Conservation (phyloP, 306 rosid genomes). For the Sicyos edulis region DNA sequence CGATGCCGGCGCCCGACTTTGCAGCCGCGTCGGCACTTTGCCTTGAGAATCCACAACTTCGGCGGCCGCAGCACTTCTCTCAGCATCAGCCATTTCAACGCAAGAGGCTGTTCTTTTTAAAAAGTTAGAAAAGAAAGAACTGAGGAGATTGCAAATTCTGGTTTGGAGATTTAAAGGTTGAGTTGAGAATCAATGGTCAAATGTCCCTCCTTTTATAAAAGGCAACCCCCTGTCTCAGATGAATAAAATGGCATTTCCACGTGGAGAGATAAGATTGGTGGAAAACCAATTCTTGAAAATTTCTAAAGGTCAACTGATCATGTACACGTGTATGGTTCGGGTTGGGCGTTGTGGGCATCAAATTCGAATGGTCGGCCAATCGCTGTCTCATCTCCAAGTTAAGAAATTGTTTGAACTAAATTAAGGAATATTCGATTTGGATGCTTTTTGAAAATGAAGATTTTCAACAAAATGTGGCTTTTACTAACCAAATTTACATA, state of each 20-base stretch:
- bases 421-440: neutral
- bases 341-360: neutral
- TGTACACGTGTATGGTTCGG: slow-evolving; percentile 19
- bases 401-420: neutral
- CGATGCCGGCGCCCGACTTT: slow-evolving; percentile 76
- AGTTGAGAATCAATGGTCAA: slow-evolving; percentile 10
- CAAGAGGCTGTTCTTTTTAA: neutral
- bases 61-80: slow-evolving; percentile 16
- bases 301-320: neutral
- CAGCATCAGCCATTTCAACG: slow-evolving; percentile 46
- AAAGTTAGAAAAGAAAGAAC: neutral
- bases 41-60: neutral
- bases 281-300: slow-evolving; percentile 7
- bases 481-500: neutral
- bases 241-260: neutral
- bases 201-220: neutral
- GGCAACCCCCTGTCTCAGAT: neutral
- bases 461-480: neutral
- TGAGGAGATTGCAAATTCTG: neutral
- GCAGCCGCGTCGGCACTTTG: slow-evolving; percentile 55
- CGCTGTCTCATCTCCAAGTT: neutral
- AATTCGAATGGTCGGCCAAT: neutral
- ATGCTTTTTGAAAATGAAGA: neutral
- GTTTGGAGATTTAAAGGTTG: neutral
- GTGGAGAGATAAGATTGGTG: slow-evolving; percentile 5